Evolutionary conservation across 116 monocot species (phyloP), one percentile per base, ranked within the genome.

Genomic region (Trichopus zeylanicus): DNA sequence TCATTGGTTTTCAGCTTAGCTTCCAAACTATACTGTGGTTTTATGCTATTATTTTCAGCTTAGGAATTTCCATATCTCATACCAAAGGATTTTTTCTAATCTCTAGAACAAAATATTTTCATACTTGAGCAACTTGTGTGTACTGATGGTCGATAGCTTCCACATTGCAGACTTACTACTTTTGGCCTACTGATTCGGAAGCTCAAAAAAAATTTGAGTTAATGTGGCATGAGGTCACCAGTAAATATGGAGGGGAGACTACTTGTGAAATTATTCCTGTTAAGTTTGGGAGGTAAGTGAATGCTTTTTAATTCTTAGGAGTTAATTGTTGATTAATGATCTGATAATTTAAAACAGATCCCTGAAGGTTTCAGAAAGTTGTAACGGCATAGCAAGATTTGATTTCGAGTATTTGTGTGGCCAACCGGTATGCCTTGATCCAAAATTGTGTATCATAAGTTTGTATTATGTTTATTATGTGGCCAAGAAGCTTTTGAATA

Each of bases 331-430:
- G 22, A 25, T 59, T 56, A 5, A 53, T 23, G 6, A 26, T 61
- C 31, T 59, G 20, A 53, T 62, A 15, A 23, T 55, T 7, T 29
- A n/a, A 13, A 60, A 58, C 76, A 94, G 94, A 72, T 67, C 25
- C 58, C 67, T 94, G 60, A 81, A 86, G 60, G 78, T 94, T 54
- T 66, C 83, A 51, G 71, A 86, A 71, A 86, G 94, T 75, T 94
- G 89, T 65, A 74, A 78, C 55, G 94, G 94, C 24, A 64, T 79
- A 42, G 86, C 86, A 56, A 94, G 78, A 48, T 94, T 94, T 73
- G 58, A 66, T 53, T 94, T 89, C 32, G 94, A 94, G 23, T 83
- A 89, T 69, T 62, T 94, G n/a, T 94, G 94, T 81, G 89, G 94
- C 27, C 82, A 89, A 10, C 83, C 89, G 51, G 94, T 94, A 94